Conservation (phyloP, 1,284 basidiomycete species). For the Ceratorhiza oryzae-sativae region DNA sequence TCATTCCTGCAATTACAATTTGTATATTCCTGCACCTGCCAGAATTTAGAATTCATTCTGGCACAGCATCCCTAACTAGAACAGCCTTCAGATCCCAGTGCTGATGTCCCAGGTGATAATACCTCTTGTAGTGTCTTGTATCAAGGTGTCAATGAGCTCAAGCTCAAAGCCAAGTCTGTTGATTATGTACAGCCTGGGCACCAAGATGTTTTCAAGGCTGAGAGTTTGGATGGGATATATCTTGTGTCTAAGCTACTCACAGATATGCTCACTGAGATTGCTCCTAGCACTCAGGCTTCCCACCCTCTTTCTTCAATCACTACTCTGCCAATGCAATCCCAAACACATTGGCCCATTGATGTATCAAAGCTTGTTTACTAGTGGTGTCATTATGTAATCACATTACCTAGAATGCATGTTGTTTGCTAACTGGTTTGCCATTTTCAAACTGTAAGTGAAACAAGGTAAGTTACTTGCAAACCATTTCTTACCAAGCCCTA, state of each 20-base stretch:
- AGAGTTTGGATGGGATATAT: neutral
- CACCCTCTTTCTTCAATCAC: no score
- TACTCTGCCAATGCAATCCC: no score
- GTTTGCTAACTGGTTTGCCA: constrained; percentile 23
- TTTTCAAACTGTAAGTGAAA: constrained; percentile 9
- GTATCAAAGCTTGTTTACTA: constrained; percentile 1
- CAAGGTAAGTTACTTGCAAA: constrained; percentile 22
- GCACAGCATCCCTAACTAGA: no score
- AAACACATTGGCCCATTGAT: neutral
- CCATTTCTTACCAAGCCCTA: constrained; percentile 31
- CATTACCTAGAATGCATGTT: constrained; percentile 3
- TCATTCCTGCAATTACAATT: no score
- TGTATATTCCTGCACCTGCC: no score
- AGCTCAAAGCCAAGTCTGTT: neutral
- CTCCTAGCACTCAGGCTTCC: neutral
- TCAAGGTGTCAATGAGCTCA: neutral
- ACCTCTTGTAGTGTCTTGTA: neutral
- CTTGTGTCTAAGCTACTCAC: neutral
- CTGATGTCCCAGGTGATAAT: no score
- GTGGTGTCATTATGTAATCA: constrained; percentile 1
- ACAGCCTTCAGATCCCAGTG: no score
- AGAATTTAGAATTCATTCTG: no score
- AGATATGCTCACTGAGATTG: neutral
- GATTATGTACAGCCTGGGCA: neutral
- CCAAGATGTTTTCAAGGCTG: constrained; percentile 7